Percentiles rank a stretch among this genome's conserved stretches.
Conservation (phyloP, 1,284 basidiomycete genomes). For the Cryptococcus sp. region DNA sequence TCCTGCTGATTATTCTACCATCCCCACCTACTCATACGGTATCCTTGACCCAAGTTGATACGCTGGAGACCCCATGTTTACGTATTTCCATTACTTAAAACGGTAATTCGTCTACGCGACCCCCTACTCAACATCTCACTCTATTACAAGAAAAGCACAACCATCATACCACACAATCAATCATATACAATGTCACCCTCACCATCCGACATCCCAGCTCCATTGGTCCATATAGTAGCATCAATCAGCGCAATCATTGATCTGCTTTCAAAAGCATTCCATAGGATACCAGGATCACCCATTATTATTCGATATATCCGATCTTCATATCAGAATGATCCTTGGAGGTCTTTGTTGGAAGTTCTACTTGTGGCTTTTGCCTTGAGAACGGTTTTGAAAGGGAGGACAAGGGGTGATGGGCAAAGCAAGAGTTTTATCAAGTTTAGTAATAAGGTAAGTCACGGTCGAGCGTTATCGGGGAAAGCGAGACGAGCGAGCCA, state of each 20-base stretch:
- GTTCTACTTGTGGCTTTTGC: constrained; percentile 84
- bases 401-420: constrained; percentile 78
- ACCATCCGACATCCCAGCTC: constrained; percentile 34
- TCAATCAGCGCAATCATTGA: constrained; percentile 29
- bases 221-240: constrained; percentile 35
- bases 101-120: too few species aligned
- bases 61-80: too few species aligned
- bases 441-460: constrained; percentile 75
- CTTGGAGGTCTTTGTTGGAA: constrained; percentile 86
- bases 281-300: constrained; percentile 73
- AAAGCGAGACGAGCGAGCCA: neutral
- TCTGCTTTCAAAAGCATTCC: constrained; percentile 28
- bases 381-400: constrained; percentile 80
- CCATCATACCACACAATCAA: neutral
- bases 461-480: neutral
- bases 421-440: constrained; percentile 87
- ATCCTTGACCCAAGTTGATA: too few species aligned
- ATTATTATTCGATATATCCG: constrained; percentile 87
- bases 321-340: constrained; percentile 76
- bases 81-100: too few species aligned
- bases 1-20: too few species aligned
- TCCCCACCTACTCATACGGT: too few species aligned
- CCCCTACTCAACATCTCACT: too few species aligned
- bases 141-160: too few species aligned
- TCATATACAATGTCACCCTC: neutral